A percentile compares a stretch with the other conserved stretches of the same genome.
phyloP scores from a whole-genome alignment of 1,284 basidiomycete genomes.

The Tilletia horrida region DNA sequence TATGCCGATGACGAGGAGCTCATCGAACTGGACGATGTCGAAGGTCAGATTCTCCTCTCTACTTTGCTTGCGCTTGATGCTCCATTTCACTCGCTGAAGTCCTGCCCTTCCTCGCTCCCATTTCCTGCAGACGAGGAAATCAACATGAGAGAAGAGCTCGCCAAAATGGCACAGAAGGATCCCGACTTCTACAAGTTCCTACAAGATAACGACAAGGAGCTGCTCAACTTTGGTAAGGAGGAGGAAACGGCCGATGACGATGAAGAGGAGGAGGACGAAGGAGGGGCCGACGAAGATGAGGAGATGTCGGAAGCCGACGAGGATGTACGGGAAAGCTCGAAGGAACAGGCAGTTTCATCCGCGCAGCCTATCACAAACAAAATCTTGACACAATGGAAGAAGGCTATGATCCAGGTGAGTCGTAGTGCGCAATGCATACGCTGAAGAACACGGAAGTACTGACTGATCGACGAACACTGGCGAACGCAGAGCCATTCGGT shows the following conservation, averaged over 20 bases:
- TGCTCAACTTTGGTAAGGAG: conserved; percentile 68
- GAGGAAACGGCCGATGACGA: conserved; percentile 28
- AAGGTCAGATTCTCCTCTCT: conserved; percentile 8
- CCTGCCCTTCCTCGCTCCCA: no score
- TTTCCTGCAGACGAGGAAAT: conserved; percentile 31
- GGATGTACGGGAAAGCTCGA: conserved; percentile 29
- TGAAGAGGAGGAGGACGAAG: conserved; percentile 45
- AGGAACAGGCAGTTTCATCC: conserved; percentile 19
- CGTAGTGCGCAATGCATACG: not conserved
- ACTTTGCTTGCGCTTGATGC: not conserved
- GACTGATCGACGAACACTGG: not conserved
- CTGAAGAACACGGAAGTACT: no score
- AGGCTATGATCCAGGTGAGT: conserved; percentile 76
- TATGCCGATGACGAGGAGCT: conserved; percentile 30
- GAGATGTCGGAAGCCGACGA: conserved; percentile 21
- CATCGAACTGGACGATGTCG: conserved; percentile 42
- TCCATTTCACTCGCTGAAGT: no score
- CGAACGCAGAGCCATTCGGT: conserved; percentile 72
- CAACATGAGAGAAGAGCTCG: conserved; percentile 64
- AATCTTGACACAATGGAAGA: conserved; percentile 82
- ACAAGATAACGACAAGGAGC: conserved; percentile 86
- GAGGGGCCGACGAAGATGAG: conserved; percentile 54
- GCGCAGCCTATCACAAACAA: conserved; percentile 29
- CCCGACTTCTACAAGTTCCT: conserved; percentile 98
- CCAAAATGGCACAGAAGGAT: conserved; percentile 87